Conservation (phyloP, 345 rosid species). For the Triadica sebifera region DNA sequence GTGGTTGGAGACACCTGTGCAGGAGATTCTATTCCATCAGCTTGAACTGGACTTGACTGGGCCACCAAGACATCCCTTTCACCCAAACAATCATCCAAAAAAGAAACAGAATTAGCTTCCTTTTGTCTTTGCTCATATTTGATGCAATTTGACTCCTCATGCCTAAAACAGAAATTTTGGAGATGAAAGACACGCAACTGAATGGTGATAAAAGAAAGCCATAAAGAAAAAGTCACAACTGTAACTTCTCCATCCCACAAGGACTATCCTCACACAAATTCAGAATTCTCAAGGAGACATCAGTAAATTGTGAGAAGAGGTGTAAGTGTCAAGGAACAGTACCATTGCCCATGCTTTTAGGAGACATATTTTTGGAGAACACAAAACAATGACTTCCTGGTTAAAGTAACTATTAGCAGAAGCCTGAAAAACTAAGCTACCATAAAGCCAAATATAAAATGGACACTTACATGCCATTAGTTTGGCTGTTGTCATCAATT, state of each 20-base stretch:
- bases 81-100: constrained; percentile 36
- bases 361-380: not conserved
- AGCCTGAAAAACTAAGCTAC: not conserved
- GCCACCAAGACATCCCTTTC: constrained; percentile 32
- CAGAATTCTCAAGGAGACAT: not conserved
- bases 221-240: not conserved
- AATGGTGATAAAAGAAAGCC: not conserved
- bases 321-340: not conserved
- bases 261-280: not conserved
- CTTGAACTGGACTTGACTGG: constrained; percentile 39
- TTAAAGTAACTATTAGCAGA: not conserved
- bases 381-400: not conserved
- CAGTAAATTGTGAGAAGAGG: not conserved
- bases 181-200: not conserved
- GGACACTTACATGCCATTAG: constrained; percentile 42
- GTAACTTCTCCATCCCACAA: not conserved
- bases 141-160: constrained; percentile 35
- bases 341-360: not conserved
- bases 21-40: constrained; percentile 53
- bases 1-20: constrained; percentile 45
- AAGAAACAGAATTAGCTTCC: constrained; percentile 25
- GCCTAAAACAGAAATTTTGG: constrained; percentile 33
- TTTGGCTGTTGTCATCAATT: constrained; percentile 29
- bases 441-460: not conserved
- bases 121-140: constrained; percentile 31